Evolutionary conservation across 768 basidiomycete species (phyloP), one percentile per base, ranked within the genome.

Genomic region (Amanita rubescens): DNA sequence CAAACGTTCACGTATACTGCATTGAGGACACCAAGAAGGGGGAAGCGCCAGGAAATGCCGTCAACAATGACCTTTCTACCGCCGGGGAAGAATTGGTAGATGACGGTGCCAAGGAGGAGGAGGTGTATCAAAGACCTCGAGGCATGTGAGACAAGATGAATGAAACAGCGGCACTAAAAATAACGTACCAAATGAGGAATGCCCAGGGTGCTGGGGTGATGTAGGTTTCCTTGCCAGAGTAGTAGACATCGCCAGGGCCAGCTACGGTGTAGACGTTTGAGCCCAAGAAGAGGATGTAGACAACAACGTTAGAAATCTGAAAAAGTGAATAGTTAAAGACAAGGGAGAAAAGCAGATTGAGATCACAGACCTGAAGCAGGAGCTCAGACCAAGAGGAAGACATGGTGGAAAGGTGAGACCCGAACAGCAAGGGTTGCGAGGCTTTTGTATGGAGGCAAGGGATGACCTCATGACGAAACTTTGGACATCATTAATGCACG

Each of bases 171-270:
- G 25, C 32, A 14, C 19, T 19, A 24, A 30, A 4, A 12, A 32
- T 2, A 65, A 75, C 47, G 38, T 52, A 87, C 91, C 93, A 95
- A 65, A 94, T 87, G 72, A 87, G 79, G 74, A 93, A 95, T 1
- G 90, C 87, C 82, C 89, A 96, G 24, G 85, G 82, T 22, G 91
- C 90, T n/a, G 95, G 95, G 1, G 94, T 96, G 54, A 98, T 73
- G 69, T 94, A 97, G 0, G 94, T 96, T 60, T 88, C 84, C 66
- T 91, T 91, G 42, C 81, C 83, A 58, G 74, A 68, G 64, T 76
- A 81, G 70, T 91, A 90, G 48, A 82, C 76, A 57, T 79, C 82
- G 38, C 79, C 76, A 0, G 90, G 90, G 2, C 81, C 78, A 5
- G 90, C 84, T 56, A 93, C 78, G 49, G 85, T 86, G 76, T 91